These are phyloP conservation scores for Fusarium sp. DNA, from an alignment of 2,329 filamentous ascomycete genomes.

Conservation along the genomic window DNA sequence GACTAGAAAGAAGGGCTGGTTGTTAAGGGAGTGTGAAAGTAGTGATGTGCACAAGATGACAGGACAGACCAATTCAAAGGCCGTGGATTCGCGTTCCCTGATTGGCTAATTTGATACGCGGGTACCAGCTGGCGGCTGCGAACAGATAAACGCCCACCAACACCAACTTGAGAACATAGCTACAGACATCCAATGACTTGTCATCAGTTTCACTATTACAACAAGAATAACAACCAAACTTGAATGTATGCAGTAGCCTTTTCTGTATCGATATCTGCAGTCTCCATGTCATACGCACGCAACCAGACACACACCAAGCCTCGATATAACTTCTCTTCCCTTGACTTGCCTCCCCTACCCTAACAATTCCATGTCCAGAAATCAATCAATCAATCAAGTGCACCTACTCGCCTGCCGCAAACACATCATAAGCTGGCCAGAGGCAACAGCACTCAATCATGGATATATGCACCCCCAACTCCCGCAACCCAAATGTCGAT, in stretches of 20 bases:
- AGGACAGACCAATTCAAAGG: constrained; percentile 2
- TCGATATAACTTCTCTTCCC: not conserved
- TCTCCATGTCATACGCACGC: constrained; percentile 22
- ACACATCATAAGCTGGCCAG: constrained; percentile 36
- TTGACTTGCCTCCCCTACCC: not conserved
- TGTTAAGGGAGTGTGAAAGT: not conserved
- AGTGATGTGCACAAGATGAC: not conserved
- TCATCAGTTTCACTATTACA: no score
- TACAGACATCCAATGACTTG: no score
- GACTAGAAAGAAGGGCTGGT: not conserved
- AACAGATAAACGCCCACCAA: not conserved
- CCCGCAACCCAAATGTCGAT: constrained; percentile 31
- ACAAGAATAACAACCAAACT: not conserved
- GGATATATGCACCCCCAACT: constrained; percentile 39
- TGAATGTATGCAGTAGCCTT: constrained; percentile 29
- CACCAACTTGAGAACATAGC: no score
- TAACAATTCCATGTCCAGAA: constrained; percentile 34
- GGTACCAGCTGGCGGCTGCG: constrained; percentile 17
- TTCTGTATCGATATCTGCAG: constrained; percentile 42
- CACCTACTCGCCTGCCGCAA: constrained; percentile 31
- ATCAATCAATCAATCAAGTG: constrained; percentile 31
- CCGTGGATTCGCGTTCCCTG: not conserved
- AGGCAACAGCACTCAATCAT: constrained; percentile 38
- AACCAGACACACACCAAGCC: constrained; percentile 1
- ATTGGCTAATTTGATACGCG: constrained; percentile 13